Conservation (phyloP, 139 green algal species). For the Yamagishiella unicocca region DNA sequence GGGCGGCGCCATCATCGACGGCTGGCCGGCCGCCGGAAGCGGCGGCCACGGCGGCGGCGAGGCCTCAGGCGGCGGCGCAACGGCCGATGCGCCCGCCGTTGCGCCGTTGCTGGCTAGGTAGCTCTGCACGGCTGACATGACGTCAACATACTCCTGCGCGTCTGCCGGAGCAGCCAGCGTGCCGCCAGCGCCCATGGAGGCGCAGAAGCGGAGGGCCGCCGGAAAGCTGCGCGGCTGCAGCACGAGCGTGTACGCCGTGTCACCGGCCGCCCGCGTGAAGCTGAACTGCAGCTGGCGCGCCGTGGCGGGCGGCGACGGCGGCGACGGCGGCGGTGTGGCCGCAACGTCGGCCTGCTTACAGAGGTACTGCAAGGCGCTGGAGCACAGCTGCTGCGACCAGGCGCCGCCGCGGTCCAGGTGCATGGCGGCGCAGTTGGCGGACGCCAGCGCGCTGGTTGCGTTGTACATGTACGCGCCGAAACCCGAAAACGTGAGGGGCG, state of each 20-base stretch:
- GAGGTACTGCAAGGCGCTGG: not conserved
- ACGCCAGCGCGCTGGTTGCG: not conserved
- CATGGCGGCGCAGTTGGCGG: not conserved
- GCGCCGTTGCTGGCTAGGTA: conserved; percentile 45
- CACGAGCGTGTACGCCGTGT: conserved; percentile 14
- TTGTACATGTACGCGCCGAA: conserved; percentile 26
- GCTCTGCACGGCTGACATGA: conserved; percentile 14
- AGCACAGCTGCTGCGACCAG: conserved; percentile 25
- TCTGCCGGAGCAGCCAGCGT: conserved; percentile 1
- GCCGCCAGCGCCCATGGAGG: not conserved
- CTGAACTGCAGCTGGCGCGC: conserved; percentile 1
- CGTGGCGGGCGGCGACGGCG: not conserved
- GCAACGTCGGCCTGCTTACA: conserved; percentile 18
- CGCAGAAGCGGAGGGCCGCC: conserved; percentile 2
- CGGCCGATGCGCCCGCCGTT: conserved; percentile 9
- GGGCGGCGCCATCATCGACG: not conserved
- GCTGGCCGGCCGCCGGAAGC: not conserved
- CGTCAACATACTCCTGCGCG: conserved; percentile 20
- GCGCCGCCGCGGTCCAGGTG: conserved; percentile 31
- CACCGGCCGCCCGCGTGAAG: not conserved
- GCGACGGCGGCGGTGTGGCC: conserved; percentile 15
- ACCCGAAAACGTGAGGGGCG: conserved; percentile 16
- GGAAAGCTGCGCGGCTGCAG: conserved; percentile 28
- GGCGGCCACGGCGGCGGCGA: conserved; percentile 37
- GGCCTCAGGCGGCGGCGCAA: conserved; percentile 18